Evolutionary conservation across 2,329 filamentous ascomycete genomes (phyloP).

Genomic region (Colletotrichum eleusines): DNA sequence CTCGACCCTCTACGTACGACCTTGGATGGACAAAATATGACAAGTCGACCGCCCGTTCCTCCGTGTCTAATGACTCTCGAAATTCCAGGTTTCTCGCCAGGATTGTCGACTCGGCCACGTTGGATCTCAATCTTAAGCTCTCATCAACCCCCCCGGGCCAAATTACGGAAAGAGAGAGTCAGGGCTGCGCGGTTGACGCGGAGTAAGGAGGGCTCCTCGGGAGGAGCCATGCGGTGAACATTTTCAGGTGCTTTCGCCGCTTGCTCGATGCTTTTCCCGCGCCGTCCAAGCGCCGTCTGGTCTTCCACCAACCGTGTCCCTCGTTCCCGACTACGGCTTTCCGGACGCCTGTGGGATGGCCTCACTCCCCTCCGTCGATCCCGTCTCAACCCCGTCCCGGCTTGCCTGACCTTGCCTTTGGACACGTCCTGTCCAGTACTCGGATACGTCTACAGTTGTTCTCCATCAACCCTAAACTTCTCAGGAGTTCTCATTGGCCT

Average conservation of each 20-base stretch:
- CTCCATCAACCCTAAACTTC: neutral
- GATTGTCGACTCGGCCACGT: neutral
- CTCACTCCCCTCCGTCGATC: conserved; percentile 8
- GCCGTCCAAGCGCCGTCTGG: conserved; percentile 35
- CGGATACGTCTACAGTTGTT: neutral
- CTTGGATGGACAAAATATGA: neutral
- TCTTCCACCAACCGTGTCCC: conserved; percentile 20
- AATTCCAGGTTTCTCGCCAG: neutral
- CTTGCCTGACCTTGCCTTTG: neutral
- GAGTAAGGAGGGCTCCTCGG: neutral
- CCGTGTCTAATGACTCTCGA: neutral
- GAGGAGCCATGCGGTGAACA: conserved; percentile 33
- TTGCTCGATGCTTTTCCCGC: conserved; percentile 28
- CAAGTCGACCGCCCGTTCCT: neutral
- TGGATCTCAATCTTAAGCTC: neutral
- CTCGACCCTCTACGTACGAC: too few species aligned
- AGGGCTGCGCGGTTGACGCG: conserved; percentile 7
- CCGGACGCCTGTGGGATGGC: conserved; percentile 1
- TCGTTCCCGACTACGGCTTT: conserved; percentile 15
- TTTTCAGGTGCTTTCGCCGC: conserved; percentile 40
- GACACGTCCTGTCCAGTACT: neutral
- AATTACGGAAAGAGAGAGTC: conserved; percentile 20
- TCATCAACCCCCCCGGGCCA: conserved; percentile 3
- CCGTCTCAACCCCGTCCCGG: conserved; percentile 1
- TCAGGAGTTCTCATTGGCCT: neutral